phyloP scores from a whole-genome alignment of 2,329 filamentous ascomycete species.

The Phialocephala subalpina region DNA sequence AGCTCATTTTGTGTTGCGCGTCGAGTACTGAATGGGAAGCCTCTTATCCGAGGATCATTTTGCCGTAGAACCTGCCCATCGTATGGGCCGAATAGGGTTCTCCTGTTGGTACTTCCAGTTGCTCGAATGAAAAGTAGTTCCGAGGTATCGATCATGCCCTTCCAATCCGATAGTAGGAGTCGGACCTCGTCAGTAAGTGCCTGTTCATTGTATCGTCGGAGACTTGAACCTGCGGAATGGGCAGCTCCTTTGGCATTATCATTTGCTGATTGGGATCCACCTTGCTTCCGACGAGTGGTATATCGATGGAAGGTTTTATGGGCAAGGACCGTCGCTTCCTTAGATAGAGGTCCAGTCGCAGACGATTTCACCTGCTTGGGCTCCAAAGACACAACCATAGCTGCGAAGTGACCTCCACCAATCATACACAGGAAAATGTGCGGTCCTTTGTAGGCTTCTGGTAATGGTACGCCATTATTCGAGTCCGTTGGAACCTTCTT shows the following conservation, averaged over 20 bases:
- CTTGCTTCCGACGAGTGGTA: slow-evolving; percentile 94
- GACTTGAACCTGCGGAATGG: slow-evolving; percentile 88
- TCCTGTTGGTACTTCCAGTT: slow-evolving; percentile 84
- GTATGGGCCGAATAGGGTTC: slow-evolving; percentile 90
- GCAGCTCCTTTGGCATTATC: slow-evolving; percentile 94
- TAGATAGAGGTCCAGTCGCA: slow-evolving; percentile 74
- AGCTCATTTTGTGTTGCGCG: slow-evolving; percentile 93
- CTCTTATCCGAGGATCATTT: slow-evolving; percentile 81
- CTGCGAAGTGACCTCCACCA: slow-evolving; percentile 95
- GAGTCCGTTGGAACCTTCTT: slow-evolving; percentile 55
- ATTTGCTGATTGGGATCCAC: slow-evolving; percentile 92
- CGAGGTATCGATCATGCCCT: slow-evolving; percentile 80
- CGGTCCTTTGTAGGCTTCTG: slow-evolving; percentile 70
- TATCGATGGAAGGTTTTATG: slow-evolving; percentile 99
- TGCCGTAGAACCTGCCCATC: slow-evolving; percentile 84
- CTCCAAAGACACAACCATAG: slow-evolving; percentile 90
- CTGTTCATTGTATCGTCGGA: slow-evolving; percentile 94
- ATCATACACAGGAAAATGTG: slow-evolving; percentile 99
- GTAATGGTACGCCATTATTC: slow-evolving; percentile 64
- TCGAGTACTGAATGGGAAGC: slow-evolving; percentile 92
- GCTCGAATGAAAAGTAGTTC: slow-evolving; percentile 90
- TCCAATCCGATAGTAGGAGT: slow-evolving; percentile 84
- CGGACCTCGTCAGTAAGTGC: slow-evolving; percentile 90
- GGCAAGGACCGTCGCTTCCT: slow-evolving; percentile 86
- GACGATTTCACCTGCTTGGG: slow-evolving; percentile 78